phyloP scores from a whole-genome alignment of 306 rosid genomes.

The Cucurbita maxima region DNA sequence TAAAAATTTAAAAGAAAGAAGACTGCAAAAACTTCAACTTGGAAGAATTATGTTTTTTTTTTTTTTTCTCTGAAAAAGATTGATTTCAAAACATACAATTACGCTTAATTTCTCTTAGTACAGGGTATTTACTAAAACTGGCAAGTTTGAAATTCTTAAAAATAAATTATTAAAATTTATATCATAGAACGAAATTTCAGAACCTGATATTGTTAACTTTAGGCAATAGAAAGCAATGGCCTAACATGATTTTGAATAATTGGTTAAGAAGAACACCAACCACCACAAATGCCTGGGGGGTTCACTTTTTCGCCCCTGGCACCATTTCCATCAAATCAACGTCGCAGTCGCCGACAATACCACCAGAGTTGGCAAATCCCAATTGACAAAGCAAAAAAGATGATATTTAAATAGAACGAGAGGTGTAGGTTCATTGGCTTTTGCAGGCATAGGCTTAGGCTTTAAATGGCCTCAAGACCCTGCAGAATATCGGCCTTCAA shows the following conservation, averaged over 20 bases:
- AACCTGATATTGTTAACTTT: too few species aligned
- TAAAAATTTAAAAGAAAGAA: too few species aligned
- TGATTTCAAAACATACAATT: too few species aligned
- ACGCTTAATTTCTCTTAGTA: too few species aligned
- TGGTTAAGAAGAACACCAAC: background rate
- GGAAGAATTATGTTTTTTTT: too few species aligned
- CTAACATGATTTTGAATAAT: background rate
- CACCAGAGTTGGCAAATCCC: background rate
- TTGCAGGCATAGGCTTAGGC: background rate
- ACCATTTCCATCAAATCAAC: background rate
- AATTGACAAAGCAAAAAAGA: background rate
- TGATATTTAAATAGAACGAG: background rate
- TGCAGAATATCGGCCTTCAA: constrained; percentile 55
- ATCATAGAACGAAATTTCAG: too few species aligned
- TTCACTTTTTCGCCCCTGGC: background rate
- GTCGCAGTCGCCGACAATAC: background rate
- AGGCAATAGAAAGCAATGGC: background rate
- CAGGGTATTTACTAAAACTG: too few species aligned
- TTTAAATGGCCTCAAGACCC: constrained; percentile 47
- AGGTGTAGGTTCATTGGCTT: background rate
- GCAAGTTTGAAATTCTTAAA: too few species aligned
- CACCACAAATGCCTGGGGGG: background rate
- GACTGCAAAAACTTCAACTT: too few species aligned
- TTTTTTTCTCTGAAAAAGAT: too few species aligned
- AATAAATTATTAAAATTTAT: too few species aligned